Evolutionary conservation across 1,284 basidiomycete species (phyloP), one percentile per base, ranked within the genome.

Genomic region (Ustilago cynodontis): DNA sequence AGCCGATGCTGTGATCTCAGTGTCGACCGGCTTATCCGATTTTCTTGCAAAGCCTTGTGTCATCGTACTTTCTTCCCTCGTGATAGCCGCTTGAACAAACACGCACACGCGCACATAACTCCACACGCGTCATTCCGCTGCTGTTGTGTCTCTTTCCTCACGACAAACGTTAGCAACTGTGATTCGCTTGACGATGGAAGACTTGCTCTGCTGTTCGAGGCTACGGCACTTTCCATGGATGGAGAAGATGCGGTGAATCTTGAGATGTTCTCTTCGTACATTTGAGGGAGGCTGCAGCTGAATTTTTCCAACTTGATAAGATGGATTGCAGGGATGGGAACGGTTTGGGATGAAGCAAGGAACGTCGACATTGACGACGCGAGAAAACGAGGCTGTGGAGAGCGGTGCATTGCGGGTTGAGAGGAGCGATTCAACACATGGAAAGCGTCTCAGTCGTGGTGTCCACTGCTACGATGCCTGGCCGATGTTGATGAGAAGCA

Each of bases 1-100:
- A 50, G 45, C 43, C 18, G 43, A n/a, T 20, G 8, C 20, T 8
- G 18, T 16, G 28, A 47, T 22, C 47, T 39, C 39, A 22, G 45
- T 51, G 14, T 59, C 50, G 37, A 64, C 62, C 62, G 62, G 45
- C 49, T 57, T 39, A 31, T 45, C 57, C 57, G 57, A 59, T 45
- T 45, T 26, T 18, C 45, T 20, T 43, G 26, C 2, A 11, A 11
- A 33, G 8, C 35, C 35, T 37, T 37, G 35, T 37, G 29, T 52
- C 45, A 57, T 50, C 52, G 20, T 7, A 43, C 52, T 47, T 47
- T 47, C 43, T 47, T 47, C n/a, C n/a, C 20, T 6, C 22, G 51
- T 54, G 39, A 55, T 52, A 61, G 49, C 49, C 43, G 49, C 49
- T 20, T 47, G 43, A 20, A 47, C n/a, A 47, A 24, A 47, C n/a